Evolutionary conservation across 2,329 filamentous ascomycete genomes (phyloP), one percentile per base, ranked within the genome.

Genomic region (Pseudogymnoascus sp.): DNA sequence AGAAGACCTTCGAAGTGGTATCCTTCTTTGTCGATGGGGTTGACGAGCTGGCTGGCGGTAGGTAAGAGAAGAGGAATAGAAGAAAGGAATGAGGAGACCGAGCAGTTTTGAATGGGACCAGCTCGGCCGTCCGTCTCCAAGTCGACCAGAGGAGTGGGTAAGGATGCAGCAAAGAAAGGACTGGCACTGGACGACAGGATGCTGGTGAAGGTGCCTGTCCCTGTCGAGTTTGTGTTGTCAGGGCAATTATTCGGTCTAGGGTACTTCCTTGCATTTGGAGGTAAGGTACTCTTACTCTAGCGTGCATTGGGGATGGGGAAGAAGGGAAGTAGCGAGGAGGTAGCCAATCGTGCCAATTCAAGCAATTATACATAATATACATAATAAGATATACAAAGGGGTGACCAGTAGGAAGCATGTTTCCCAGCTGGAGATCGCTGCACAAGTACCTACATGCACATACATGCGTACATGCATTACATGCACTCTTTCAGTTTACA

Each of bases 81-180:
- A 21, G 21, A 21, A 55, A 10, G 48, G 29, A 29, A 55, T 38
- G 48, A 55, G 48, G 48, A 55, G 48, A 55, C 29, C 9, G 48
- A 33, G 48, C 29, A 55, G 48, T 55, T 55, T 55, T 55, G 48
- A 55, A 55, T 55, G 48, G 48, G 48, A 55, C 48, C 48, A 33
- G 48, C n/a, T 55, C 48, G 9, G 29, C 29, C 29, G 48, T 33
- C 48, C 48, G 48, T 55, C 48, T 55, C 48, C 48, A 55, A 55
- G 48, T 55, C 48, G 48, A 55, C 48, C 29, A 55, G 48, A 55
- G 48, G 48, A 55, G 48, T 55, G 48, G 48, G 48, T 55, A 55
- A 55, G 48, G 48, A 55, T 55, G 29, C 29, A 55, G 29, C 15
- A 15, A 33, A 55, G 29, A 33, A 10, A 33, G 48, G 48, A 15